Conservation (phyloP, 495 filamentous ascomycete species). For the Aspergillus panamensis region DNA sequence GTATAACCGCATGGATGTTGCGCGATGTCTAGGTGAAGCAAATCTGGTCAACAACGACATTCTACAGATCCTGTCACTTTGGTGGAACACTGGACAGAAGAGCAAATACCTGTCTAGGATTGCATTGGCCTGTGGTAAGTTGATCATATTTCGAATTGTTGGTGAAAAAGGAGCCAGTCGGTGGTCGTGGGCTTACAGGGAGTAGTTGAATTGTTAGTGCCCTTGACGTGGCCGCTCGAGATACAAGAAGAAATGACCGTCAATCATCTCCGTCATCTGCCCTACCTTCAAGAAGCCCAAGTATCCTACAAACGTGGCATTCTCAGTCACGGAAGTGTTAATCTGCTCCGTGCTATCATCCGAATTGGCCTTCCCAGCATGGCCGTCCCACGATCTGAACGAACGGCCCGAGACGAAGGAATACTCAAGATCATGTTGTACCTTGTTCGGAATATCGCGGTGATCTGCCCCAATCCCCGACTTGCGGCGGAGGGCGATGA, state of each 20-base stretch:
- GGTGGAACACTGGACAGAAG: slow-evolving; percentile 62
- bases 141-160: background rate
- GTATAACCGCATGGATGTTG: slow-evolving; percentile 90
- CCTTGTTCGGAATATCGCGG: slow-evolving; percentile 80
- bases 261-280: slow-evolving; percentile 87
- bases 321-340: slow-evolving; percentile 71
- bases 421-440: slow-evolving; percentile 91
- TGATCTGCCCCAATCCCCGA: slow-evolving; percentile 67
- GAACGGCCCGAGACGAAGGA: slow-evolving; percentile 77
- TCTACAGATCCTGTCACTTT: slow-evolving; percentile 79
- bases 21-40: slow-evolving; percentile 84
- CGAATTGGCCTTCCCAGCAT: slow-evolving; percentile 85
- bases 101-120: slow-evolving; percentile 73
- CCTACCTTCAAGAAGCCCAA: slow-evolving; percentile 83
- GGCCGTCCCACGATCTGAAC: slow-evolving; percentile 69
- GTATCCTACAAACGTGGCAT: slow-evolving; percentile 84
- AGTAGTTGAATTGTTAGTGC: slow-evolving; percentile 81
- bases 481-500: slow-evolving; percentile 69
- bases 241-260: slow-evolving; percentile 78
- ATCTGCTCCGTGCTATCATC: slow-evolving; percentile 73
- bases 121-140: slow-evolving; percentile 71
- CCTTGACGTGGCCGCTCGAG: slow-evolving; percentile 92
- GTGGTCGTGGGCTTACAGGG: slow-evolving; percentile 11
- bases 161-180: background rate
- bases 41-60: slow-evolving; percentile 91